These are phyloP conservation scores for Mycena vitilis DNA, from an alignment of 768 basidiomycete genomes.

Conservation along the genomic window DNA sequence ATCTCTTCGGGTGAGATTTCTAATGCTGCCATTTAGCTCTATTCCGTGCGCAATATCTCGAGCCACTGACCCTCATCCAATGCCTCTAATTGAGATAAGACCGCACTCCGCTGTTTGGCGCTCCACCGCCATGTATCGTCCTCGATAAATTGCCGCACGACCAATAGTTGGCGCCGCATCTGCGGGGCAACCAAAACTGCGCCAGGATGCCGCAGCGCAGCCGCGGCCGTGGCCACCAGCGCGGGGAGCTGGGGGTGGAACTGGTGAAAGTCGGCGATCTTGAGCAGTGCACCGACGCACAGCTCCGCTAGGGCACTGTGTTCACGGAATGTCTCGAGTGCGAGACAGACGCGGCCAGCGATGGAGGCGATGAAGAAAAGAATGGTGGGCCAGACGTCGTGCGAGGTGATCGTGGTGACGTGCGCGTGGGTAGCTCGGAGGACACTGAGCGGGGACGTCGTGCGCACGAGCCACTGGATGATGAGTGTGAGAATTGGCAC, in stretches of 20 bases:
- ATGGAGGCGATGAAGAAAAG: slow-evolving; percentile 31
- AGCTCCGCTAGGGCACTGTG: slow-evolving; percentile 19
- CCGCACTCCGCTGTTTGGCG: slow-evolving; percentile 22
- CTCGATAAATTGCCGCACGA: slow-evolving; percentile 17
- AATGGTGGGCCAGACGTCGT: slow-evolving; percentile 29
- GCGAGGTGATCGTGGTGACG: slow-evolving; percentile 2
- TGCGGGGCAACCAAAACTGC: neutral
- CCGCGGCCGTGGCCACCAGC: slow-evolving; percentile 10
- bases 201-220: neutral
- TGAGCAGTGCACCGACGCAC: slow-evolving; percentile 21
- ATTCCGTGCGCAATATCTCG: too few species aligned
- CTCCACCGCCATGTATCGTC: slow-evolving; percentile 35
- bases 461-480: slow-evolving; percentile 31
- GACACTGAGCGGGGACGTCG: slow-evolving; percentile 24
- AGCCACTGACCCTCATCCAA: slow-evolving; percentile 4
- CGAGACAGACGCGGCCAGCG: slow-evolving; percentile 14
- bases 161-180: slow-evolving; percentile 1
- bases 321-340: neutral
- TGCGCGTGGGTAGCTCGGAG: slow-evolving; percentile 17
- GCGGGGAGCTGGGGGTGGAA: slow-evolving; percentile 29
- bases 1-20: too few species aligned
- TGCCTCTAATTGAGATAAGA: slow-evolving; percentile 9
- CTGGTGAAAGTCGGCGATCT: slow-evolving; percentile 30
- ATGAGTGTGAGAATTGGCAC: slow-evolving; percentile 12
- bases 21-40: too few species aligned